A percentile compares a stretch with the other conserved stretches of the same genome.
Evolutionary conservation across 805 yeast genomes (phyloP).

Genomic region (Schwanniomyces pseudopolymorphus): DNA sequence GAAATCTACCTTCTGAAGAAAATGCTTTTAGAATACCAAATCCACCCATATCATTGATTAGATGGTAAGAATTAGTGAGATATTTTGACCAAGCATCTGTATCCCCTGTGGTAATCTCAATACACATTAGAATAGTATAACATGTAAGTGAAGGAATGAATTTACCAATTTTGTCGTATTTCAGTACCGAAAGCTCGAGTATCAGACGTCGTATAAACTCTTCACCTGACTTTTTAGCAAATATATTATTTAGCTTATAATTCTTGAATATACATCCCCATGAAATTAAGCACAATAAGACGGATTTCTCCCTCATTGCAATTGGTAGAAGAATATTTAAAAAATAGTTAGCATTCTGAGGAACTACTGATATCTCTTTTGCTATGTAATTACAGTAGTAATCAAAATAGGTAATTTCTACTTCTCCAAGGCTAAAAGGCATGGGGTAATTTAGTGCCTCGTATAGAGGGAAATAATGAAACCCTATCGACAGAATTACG

Average conservation of each 20-base stretch:
- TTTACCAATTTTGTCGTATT: conserved; percentile 11
- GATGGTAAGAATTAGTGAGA: conserved; percentile 8
- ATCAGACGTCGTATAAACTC: conserved; percentile 1
- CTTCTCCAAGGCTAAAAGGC: not conserved
- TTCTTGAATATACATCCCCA: conserved; percentile 52
- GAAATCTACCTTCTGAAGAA: conserved; percentile 8
- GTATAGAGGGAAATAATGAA: not conserved
- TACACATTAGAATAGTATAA: conserved; percentile 27
- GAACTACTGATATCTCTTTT: conserved; percentile 46
- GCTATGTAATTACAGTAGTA: conserved; percentile 52
- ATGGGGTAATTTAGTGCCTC: not conserved
- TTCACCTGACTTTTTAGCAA: not conserved
- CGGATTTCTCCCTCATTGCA: conserved; percentile 50
- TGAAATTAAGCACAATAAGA: conserved; percentile 53
- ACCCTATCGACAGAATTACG: not conserved
- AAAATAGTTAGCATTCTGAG: conserved; percentile 51
- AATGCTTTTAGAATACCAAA: conserved; percentile 5
- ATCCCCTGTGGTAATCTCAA: conserved; percentile 36
- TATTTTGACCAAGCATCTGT: conserved; percentile 9
- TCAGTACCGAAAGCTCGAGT: not conserved
- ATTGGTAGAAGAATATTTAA: conserved; percentile 50
- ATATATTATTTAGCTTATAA: not conserved
- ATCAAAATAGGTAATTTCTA: conserved; percentile 32
- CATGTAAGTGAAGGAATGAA: conserved; percentile 23
- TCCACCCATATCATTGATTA: conserved; percentile 12